These are phyloP conservation scores for Trypanosomatidae sp. DNA, from an alignment of 208 protist species.

Conservation along the genomic window DNA sequence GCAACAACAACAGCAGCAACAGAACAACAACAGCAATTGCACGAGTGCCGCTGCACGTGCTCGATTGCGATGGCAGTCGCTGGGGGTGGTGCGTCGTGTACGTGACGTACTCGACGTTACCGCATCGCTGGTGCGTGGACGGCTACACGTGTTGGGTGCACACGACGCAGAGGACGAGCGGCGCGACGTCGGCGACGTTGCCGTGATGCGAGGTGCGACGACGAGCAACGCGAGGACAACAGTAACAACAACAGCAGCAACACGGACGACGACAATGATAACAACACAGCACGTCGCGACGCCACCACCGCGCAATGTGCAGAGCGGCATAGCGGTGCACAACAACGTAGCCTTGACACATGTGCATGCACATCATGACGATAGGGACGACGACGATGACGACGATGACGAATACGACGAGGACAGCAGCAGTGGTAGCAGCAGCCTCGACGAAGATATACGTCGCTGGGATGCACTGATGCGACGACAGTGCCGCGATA, in stretches of 20 bases:
- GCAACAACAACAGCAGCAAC: too few relatives aligned
- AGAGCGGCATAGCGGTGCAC: neutral
- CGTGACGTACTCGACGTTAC: slow-evolving; percentile 50
- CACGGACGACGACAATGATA: neutral
- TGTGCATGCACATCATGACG: neutral
- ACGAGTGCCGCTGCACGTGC: too few relatives aligned
- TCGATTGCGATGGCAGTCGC: neutral
- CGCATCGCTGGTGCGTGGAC: slow-evolving; percentile 31
- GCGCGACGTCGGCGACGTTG: neutral
- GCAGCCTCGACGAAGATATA: neutral
- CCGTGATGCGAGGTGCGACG: neutral
- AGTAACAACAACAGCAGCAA: neutral
- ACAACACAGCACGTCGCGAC: too few relatives aligned
- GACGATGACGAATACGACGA: slow-evolving; percentile 6
- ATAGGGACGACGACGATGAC: slow-evolving; percentile 3
- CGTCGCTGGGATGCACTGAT: too few relatives aligned
- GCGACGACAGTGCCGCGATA: too few relatives aligned
- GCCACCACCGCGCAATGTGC: neutral
- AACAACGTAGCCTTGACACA: neutral
- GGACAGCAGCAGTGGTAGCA: neutral
- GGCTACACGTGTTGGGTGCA: slow-evolving; percentile 26
- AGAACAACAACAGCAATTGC: too few relatives aligned
- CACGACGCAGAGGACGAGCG: neutral
- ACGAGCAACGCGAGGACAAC: neutral
- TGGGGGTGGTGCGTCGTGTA: slow-evolving; percentile 22